Evolutionary conservation across 169 alveolate species (phyloP).

Genomic region (Plasmodium cynomolgi): DNA sequence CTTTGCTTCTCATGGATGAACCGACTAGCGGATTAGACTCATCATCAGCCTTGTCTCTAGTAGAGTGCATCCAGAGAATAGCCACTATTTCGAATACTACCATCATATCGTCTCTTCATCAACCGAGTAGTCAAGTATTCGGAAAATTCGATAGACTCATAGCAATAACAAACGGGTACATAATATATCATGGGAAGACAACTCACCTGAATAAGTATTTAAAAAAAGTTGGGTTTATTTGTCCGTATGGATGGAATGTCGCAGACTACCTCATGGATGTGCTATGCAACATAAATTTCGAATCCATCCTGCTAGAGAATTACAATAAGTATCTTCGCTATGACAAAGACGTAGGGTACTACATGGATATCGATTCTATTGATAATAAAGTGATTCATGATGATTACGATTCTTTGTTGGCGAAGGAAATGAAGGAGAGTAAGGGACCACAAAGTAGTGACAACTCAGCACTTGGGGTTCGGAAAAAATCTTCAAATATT

Average conservation of each 20-base stretch:
- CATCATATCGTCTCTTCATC: constrained; percentile 83
- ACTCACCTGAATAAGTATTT: constrained; percentile 70
- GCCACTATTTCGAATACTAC: constrained; percentile 75
- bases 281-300: constrained; percentile 14
- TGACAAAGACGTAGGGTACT: constrained; percentile 12
- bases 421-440: not conserved
- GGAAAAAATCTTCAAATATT: not conserved
- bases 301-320: constrained; percentile 36
- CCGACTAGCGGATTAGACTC: constrained; percentile 93
- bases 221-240: constrained; percentile 63
- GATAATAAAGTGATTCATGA: constrained; percentile 36
- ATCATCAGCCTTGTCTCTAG: constrained; percentile 81
- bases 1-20: constrained; percentile 89
- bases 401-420: constrained; percentile 14
- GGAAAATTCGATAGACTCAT: constrained; percentile 83
- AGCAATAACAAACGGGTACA: constrained; percentile 84
- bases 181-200: constrained; percentile 84
- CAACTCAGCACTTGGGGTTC: not conserved
- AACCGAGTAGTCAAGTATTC: constrained; percentile 83
- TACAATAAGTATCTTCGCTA: constrained; percentile 36
- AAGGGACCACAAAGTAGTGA: not conserved
- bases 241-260: constrained; percentile 79
- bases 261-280: constrained; percentile 80
- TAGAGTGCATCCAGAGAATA: constrained; percentile 72
- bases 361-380: constrained; percentile 24